Conservation (phyloP, 352 stramenopile genomes). For the Pythium folliculosum region DNA sequence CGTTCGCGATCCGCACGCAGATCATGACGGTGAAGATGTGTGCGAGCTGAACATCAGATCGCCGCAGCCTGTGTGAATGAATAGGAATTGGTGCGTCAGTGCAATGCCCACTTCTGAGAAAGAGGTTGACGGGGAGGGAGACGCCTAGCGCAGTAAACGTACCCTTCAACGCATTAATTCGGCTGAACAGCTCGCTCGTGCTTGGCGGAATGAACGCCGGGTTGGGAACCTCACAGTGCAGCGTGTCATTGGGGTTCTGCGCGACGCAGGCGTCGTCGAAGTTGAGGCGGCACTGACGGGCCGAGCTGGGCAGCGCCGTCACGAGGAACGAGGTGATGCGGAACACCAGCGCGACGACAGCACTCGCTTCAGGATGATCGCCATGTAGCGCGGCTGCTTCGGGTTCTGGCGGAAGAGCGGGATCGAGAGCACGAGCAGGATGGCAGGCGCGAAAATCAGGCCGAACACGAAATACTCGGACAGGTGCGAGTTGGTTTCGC, state of each 20-base stretch:
- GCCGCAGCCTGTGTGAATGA: slow-evolving; percentile 50
- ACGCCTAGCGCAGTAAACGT: no score
- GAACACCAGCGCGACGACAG: slow-evolving; percentile 68
- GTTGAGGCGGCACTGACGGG: slow-evolving; percentile 70
- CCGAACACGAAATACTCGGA: slow-evolving; percentile 85
- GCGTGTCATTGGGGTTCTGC: slow-evolving; percentile 48
- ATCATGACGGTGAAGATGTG: slow-evolving; percentile 83
- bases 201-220: slow-evolving; percentile 70
- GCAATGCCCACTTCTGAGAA: no score
- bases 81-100: not conserved
- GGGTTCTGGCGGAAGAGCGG: slow-evolving; percentile 67
- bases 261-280: slow-evolving; percentile 64
- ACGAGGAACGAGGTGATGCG: slow-evolving; percentile 82
- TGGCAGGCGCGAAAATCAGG: slow-evolving; percentile 66
- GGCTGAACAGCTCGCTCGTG: slow-evolving; percentile 54
- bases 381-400: slow-evolving; percentile 66
- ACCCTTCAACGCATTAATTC: slow-evolving; percentile 75
- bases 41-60: slow-evolving; percentile 94
- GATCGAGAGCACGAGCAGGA: slow-evolving; percentile 67
- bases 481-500: slow-evolving; percentile 38
- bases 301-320: slow-evolving; percentile 66
- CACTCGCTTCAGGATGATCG: slow-evolving; percentile 80
- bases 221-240: slow-evolving; percentile 64
- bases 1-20: slow-evolving; percentile 76
- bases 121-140: no score